These are phyloP conservation scores for Candida nemodendra DNA, from an alignment of 805 yeast genomes.

Conservation along the genomic window DNA sequence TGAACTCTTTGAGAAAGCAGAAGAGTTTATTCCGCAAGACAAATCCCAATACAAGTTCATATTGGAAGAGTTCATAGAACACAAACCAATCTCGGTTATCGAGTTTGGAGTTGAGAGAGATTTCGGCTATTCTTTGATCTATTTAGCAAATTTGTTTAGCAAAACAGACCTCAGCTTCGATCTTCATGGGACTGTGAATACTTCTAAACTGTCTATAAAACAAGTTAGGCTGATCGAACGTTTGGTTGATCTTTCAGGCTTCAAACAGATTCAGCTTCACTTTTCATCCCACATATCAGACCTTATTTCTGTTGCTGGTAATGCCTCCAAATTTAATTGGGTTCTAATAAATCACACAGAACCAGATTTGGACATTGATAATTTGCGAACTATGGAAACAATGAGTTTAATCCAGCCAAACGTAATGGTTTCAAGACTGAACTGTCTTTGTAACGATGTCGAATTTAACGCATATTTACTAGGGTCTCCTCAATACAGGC, in stretches of 20 bases:
- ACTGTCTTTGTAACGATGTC: constrained; percentile 6
- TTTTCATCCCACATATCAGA: constrained; percentile 5
- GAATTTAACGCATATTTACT: constrained; percentile 16
- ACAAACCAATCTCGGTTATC: constrained; percentile 16
- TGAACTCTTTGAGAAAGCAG: constrained; percentile 13
- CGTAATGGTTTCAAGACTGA: constrained; percentile 14
- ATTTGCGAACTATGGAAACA: constrained; percentile 22
- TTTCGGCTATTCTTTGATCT: constrained; percentile 22
- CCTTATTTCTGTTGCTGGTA: background rate
- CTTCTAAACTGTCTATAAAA: constrained; percentile 3
- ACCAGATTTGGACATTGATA: constrained; percentile 9
- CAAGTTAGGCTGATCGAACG: constrained; percentile 13
- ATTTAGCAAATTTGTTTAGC: constrained; percentile 16
- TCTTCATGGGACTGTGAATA: constrained; percentile 17
- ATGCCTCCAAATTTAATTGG: constrained; percentile 15
- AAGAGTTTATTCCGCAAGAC: constrained; percentile 1
- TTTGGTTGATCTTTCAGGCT: constrained; percentile 19
- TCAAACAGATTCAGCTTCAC: constrained; percentile 14
- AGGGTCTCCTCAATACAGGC: constrained; percentile 22
- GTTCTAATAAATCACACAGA: constrained; percentile 19
- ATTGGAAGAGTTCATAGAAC: constrained; percentile 1
- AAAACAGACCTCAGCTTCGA: constrained; percentile 12
- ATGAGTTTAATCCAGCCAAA: constrained; percentile 23
- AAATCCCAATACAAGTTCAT: constrained; percentile 5
- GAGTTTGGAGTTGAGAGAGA: constrained; percentile 20